Base-by-base conservation (phyloP, 805 yeast species). In the Scheffersomyces spartinae region DNA sequence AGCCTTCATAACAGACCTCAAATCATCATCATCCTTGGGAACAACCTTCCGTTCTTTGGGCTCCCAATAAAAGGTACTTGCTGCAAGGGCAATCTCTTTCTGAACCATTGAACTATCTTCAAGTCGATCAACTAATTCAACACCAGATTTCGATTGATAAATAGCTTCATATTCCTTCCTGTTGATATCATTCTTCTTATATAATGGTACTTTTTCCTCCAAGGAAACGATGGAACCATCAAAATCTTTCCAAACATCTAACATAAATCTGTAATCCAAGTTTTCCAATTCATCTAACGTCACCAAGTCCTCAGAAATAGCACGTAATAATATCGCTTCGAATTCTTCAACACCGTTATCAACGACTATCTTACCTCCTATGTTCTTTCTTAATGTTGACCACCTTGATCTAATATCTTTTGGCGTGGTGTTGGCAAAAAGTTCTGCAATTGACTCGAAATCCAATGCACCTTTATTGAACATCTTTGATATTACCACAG, bases 401-500 rank as follows among this genome's bases (percentile, higher is more conserved):
- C 95, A 86, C 31, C 69, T 74, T 26, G 70, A 68, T 34, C 63
- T 64, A 15, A 77, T 49, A 7, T 61, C 54, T 6, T 61, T 68
- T 2, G 66, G 52, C 15, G 43, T 49, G 17, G 53, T 42, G 10
- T 47, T 63, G 4, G 52, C 59, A 24, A 80, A 66, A 5, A 70
- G 44, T 0, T 40, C 42, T 0, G 77, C 60, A 5, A 85, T 72
- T 18, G 61, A 48, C 0, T 61, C 64, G 79, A 93, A 85, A 31
- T 72, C 74, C 19, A 81, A 5, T 53, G 49, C 9, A 70, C 70
- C 22, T 68, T 61, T 10, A 45, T 43, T 7, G 47, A 60, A 20
- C 79, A 62, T 9, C 85, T 67, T 33, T 76, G 74, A 4, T 77
- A 82, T 74, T 8, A 79, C 71, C 9, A 78, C 78, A 2, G 76